Conservation (phyloP, 257 asterid genomes). For the Solanum corneliomulleri region DNA sequence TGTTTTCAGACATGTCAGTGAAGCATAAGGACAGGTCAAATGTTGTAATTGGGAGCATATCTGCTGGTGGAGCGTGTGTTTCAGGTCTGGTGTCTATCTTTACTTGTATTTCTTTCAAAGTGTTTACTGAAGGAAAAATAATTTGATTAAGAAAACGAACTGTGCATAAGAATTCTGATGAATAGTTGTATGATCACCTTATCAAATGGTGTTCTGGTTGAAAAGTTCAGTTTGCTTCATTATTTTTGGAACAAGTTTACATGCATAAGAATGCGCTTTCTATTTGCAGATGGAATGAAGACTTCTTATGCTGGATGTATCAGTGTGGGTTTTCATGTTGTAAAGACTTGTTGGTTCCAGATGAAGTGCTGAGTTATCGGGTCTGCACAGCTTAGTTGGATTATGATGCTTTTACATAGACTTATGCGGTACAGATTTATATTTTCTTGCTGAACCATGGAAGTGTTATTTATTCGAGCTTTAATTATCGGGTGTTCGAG, state of each 20-base stretch:
- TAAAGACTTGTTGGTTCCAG: background rate
- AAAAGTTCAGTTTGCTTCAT: background rate
- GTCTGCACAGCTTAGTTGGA: background rate
- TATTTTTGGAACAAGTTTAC: background rate
- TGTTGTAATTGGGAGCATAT: slow-evolving; percentile 1
- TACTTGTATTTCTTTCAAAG: background rate
- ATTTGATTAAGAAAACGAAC: background rate
- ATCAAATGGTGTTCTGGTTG: background rate
- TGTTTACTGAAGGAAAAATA: background rate
- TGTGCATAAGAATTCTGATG: background rate
- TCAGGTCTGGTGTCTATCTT: slow-evolving; percentile 13
- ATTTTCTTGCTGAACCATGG: background rate
- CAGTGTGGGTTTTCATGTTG: background rate
- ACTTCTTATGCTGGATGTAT: background rate
- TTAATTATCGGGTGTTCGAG: background rate
- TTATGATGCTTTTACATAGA: background rate
- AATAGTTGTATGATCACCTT: background rate
- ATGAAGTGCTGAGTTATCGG: background rate
- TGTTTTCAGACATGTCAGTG: slow-evolving; percentile 13
- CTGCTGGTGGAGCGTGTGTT: background rate
- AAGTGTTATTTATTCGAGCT: background rate
- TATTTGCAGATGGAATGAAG: background rate
- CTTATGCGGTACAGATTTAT: background rate
- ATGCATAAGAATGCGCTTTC: background rate
- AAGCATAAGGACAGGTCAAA: slow-evolving; percentile 1